Percentiles rank a stretch among this genome's conserved stretches.
Conservation (phyloP, 176 grass and related monocot species). For the Musa troglodytarum region DNA sequence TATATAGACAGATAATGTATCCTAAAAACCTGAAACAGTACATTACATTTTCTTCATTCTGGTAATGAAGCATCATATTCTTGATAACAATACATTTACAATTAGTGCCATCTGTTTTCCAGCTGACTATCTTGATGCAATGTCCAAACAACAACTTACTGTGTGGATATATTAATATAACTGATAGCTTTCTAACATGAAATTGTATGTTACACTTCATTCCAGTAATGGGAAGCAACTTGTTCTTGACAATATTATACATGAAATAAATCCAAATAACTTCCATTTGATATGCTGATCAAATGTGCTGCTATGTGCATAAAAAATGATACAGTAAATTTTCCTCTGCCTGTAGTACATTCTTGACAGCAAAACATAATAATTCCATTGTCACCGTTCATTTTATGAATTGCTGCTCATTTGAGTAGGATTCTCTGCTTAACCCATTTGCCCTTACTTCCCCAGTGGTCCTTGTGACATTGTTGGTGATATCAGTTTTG, state of each 20-base stretch:
- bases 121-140: too few species aligned
- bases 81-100: neutral
- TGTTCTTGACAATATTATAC: neutral
- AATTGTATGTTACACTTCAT: neutral
- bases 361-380: neutral
- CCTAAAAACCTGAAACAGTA: neutral
- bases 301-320: too few species aligned
- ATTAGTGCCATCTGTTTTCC: too few species aligned
- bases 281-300: too few species aligned
- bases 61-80: neutral
- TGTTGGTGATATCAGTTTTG: slow-evolving; percentile 65
- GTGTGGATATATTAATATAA: neutral
- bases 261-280: neutral
- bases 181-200: neutral
- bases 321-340: too few species aligned
- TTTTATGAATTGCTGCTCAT: slow-evolving; percentile 13
- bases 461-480: slow-evolving; percentile 77
- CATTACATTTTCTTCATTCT: neutral
- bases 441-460: slow-evolving; percentile 8
- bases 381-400: neutral
- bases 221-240: neutral
- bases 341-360: too few species aligned
- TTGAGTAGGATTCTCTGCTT: neutral
- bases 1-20: neutral
- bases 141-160: neutral